Evolutionary conservation across 1,284 basidiomycete genomes (phyloP).

Genomic region (Boletellus dicymbophilus): DNA sequence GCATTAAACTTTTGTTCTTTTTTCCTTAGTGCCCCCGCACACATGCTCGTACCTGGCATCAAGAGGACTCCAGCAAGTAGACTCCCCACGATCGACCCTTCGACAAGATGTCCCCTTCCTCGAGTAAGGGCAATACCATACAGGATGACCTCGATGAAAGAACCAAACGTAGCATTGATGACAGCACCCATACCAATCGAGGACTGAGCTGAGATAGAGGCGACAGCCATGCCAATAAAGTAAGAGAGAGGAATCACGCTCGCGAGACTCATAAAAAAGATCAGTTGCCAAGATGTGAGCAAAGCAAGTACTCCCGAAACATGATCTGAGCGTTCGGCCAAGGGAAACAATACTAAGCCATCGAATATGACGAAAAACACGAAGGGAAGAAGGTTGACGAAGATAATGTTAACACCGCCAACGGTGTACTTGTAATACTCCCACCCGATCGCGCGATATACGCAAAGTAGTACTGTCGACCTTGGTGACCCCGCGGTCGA

Average conservation of each 20-base stretch:
- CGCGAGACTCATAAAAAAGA: conserved; percentile 86
- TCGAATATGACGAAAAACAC: conserved; percentile 97
- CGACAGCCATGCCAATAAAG: conserved; percentile 99
- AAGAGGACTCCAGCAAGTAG: conserved; percentile 93
- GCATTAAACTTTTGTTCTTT: conserved; percentile 99
- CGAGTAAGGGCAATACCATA: conserved; percentile 90
- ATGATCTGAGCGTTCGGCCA: conserved; percentile 62
- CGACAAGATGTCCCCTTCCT: conserved; percentile 91
- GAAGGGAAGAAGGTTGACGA: conserved; percentile 93
- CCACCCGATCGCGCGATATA: conserved; percentile 87
- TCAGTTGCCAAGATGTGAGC: conserved; percentile 75
- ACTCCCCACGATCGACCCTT: conserved; percentile 96
- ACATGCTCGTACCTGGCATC: conserved; percentile 98
- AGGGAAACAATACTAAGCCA: conserved; percentile 80
- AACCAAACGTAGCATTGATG: conserved; percentile 99
- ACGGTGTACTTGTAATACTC: conserved; percentile 99
- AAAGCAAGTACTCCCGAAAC: conserved; percentile 69
- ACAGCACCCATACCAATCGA: conserved; percentile 99
- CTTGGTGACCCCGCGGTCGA: conserved; percentile 68
- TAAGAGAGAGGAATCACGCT: conserved; percentile 98
- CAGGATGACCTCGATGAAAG: conserved; percentile 96
- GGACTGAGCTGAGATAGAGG: conserved; percentile 96
- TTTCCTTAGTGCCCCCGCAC: conserved; percentile 85
- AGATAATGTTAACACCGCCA: conserved; percentile 98
- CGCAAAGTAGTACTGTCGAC: conserved; percentile 92